Conservation (phyloP, 2,329 filamentous ascomycete species). For the Monilinia polystroma region DNA sequence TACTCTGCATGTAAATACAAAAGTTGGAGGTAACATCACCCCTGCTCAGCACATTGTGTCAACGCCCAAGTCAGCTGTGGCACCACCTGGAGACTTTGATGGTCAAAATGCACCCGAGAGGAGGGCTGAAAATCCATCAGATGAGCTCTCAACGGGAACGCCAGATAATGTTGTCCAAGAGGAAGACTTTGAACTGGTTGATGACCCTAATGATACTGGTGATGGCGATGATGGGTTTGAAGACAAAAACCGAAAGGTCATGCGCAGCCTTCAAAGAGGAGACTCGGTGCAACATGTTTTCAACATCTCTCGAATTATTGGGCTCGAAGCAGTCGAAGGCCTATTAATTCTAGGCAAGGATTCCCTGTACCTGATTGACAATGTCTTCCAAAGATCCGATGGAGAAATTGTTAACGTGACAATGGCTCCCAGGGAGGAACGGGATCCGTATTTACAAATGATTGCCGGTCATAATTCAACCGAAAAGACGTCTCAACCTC, state of each 20-base stretch:
- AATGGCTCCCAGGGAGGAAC: slow-evolving; percentile 88
- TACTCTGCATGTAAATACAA: slow-evolving; percentile 41
- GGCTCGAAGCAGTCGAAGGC: slow-evolving; percentile 89
- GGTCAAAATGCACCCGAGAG: slow-evolving; percentile 25
- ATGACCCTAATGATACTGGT: slow-evolving; percentile 85
- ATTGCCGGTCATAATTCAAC: slow-evolving; percentile 69
- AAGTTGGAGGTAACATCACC: slow-evolving; percentile 21
- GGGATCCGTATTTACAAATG: slow-evolving; percentile 92
- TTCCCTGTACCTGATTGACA: slow-evolving; percentile 90
- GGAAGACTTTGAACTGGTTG: slow-evolving; percentile 94
- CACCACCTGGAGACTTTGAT: slow-evolving; percentile 25
- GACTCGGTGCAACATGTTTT: slow-evolving; percentile 92
- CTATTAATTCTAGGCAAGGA: slow-evolving; percentile 91
- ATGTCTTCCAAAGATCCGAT: slow-evolving; percentile 91
- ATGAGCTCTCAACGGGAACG: slow-evolving; percentile 25
- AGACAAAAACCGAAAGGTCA: slow-evolving; percentile 97
- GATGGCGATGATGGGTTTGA: slow-evolving; percentile 78
- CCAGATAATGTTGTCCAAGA: slow-evolving; percentile 50
- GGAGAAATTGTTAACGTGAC: slow-evolving; percentile 96
- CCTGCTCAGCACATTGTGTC: slow-evolving; percentile 24
- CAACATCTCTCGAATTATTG: slow-evolving; percentile 92
- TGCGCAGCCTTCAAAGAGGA: slow-evolving; percentile 86
- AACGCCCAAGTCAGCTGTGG: slow-evolving; percentile 24
- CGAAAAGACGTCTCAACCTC: slow-evolving; percentile 54
- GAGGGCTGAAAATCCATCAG: slow-evolving; percentile 24